Conservation (phyloP, 2,329 filamentous ascomycete species). For the Cladorrhinum sp. region DNA sequence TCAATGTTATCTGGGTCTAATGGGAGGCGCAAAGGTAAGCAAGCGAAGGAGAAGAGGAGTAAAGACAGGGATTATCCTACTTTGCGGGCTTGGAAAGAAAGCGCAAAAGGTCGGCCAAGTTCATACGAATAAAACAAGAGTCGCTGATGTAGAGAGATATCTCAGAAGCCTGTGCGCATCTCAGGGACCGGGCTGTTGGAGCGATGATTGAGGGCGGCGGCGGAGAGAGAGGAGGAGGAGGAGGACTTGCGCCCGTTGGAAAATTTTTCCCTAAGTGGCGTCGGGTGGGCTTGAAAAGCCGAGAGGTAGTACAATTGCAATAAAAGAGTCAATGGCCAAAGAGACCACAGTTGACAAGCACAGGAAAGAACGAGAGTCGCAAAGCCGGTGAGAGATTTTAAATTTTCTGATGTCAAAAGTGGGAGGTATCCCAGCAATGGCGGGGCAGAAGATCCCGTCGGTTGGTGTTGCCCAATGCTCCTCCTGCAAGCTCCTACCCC, state of each 20-base stretch:
- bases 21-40: constrained; percentile 4
- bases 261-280: background rate
- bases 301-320: background rate
- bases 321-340: background rate
- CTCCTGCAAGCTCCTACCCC: constrained; percentile 8
- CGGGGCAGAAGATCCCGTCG: constrained; percentile 16
- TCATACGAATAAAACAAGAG: constrained; percentile 55
- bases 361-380: background rate
- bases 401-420: constrained; percentile 20
- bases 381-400: constrained; percentile 19
- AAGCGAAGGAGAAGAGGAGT: background rate
- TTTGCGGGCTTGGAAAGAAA: constrained; percentile 94
- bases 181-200: background rate
- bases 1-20: constrained; percentile 52
- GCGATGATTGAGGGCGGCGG: background rate
- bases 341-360: background rate
- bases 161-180: constrained; percentile 4
- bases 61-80: constrained; percentile 48
- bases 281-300: background rate
- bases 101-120: constrained; percentile 83
- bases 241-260: background rate
- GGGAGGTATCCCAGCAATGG: constrained; percentile 16
- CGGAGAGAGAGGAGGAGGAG: background rate
- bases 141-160: background rate
- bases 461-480: background rate